These are phyloP conservation scores for Exutisphaerella laricina DNA, from an alignment of 2,329 filamentous ascomycete species.

Conservation along the genomic window DNA sequence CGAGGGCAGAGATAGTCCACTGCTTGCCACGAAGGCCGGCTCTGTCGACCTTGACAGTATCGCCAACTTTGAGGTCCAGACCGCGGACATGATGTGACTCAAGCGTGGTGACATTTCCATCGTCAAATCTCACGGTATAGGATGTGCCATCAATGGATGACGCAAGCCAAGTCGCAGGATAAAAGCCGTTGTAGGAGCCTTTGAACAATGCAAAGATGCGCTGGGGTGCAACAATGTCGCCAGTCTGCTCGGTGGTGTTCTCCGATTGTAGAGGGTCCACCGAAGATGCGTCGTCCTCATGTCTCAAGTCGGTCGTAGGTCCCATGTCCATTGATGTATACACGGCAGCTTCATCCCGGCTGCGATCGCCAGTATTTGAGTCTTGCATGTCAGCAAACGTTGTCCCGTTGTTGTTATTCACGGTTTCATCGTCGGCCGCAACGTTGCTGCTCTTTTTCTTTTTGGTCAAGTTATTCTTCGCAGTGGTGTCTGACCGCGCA, in stretches of 20 bases:
- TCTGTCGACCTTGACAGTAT: constrained; percentile 45
- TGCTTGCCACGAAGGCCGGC: constrained; percentile 40
- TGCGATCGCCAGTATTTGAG: too few species aligned
- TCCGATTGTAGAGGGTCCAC: constrained; percentile 1
- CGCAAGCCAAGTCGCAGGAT: constrained; percentile 55
- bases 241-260: neutral
- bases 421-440: too few species aligned
- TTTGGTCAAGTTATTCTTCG: neutral
- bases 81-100: constrained; percentile 37
- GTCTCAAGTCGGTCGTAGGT: neutral
- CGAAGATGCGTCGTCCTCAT: neutral
- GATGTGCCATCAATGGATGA: constrained; percentile 37
- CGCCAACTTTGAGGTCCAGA: constrained; percentile 41
- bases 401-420: too few species aligned
- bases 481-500: constrained; percentile 1
- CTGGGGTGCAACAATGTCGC: constrained; percentile 34
- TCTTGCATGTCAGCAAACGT: too few species aligned
- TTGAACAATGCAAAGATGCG: constrained; percentile 56
- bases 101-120: constrained; percentile 40
- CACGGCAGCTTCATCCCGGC: constrained; percentile 1
- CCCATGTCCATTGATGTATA: neutral
- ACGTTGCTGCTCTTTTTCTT: too few species aligned
- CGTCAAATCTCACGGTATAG: constrained; percentile 46
- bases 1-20: constrained; percentile 43
- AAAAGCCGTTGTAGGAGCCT: constrained; percentile 48